Percentiles rank a stretch among this genome's conserved stretches.
Evolutionary conservation across 2,329 filamentous ascomycete genomes (phyloP).

Genomic region (Claviceps monticola): DNA sequence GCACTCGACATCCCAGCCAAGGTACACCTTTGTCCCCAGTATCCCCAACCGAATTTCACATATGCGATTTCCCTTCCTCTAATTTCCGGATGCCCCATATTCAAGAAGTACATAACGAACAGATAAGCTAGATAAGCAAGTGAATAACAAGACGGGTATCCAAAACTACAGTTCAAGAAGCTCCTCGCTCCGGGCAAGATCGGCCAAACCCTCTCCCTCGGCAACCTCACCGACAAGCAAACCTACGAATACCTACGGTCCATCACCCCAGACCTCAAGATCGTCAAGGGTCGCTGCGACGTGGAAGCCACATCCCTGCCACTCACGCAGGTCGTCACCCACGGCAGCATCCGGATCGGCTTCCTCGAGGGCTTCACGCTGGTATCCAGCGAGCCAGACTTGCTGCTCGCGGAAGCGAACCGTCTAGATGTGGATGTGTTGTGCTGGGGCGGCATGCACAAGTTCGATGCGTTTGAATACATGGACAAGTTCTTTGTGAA

Average conservation of each 20-base stretch:
- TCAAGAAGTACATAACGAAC: not conserved
- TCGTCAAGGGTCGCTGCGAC: constrained; percentile 54
- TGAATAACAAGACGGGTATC: not conserved
- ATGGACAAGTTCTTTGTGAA: constrained; percentile 65
- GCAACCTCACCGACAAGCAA: constrained; percentile 65
- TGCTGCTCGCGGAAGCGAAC: constrained; percentile 54
- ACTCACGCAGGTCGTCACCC: constrained; percentile 51
- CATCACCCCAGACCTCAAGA: constrained; percentile 58
- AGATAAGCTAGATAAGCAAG: not conserved
- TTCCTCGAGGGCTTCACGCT: constrained; percentile 57
- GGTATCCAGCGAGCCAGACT: constrained; percentile 51
- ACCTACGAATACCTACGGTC: constrained; percentile 71
- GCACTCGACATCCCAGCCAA: constrained; percentile 84
- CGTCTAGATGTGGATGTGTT: constrained; percentile 55
- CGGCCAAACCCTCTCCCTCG: constrained; percentile 65
- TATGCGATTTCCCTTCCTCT: not conserved
- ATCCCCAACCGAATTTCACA: not conserved
- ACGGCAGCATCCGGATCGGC: constrained; percentile 50
- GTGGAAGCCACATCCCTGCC: constrained; percentile 53
- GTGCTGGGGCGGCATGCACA: constrained; percentile 55
- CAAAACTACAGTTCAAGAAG: constrained; percentile 56
- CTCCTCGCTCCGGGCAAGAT: constrained; percentile 75
- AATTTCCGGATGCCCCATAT: not conserved
- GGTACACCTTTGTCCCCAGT: constrained; percentile 32
- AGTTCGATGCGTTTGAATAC: constrained; percentile 58